A percentile compares a stretch with the other conserved stretches of the same genome.
Conservation (phyloP, 768 basidiomycete species). For the Fibroporia radiculosa region DNA sequence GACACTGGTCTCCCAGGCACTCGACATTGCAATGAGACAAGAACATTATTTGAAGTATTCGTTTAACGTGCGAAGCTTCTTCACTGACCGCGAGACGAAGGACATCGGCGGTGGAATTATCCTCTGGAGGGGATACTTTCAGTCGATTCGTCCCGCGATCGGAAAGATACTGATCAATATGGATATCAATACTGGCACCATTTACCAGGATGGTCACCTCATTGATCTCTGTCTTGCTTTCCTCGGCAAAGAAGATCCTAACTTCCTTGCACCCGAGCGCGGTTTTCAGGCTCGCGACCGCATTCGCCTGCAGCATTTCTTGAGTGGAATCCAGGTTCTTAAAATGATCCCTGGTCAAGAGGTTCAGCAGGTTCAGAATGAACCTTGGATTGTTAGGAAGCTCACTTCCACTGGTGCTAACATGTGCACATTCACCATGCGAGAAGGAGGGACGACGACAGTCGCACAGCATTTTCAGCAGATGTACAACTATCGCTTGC, state of each 20-base stretch:
- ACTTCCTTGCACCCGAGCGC: constrained; percentile 30
- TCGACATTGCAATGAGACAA: constrained; percentile 73
- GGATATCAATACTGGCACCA: constrained; percentile 68
- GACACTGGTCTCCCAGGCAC: constrained; percentile 35
- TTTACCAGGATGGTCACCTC: constrained; percentile 62
- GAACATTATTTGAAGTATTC: constrained; percentile 60
- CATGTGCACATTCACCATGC: constrained; percentile 45
- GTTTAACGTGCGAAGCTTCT: constrained; percentile 71
- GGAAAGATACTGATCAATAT: constrained; percentile 64
- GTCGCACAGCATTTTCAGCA: constrained; percentile 57
- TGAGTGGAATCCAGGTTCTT: constrained; percentile 42
- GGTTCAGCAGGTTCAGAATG: not conserved
- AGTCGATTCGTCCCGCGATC: constrained; percentile 63
- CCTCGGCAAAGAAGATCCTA: constrained; percentile 28
- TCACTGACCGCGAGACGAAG: constrained; percentile 45
- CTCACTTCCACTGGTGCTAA: constrained; percentile 46
- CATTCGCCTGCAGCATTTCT: constrained; percentile 44
- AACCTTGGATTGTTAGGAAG: constrained; percentile 42
- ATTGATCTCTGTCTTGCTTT: constrained; percentile 52
- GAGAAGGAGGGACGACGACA: constrained; percentile 45
- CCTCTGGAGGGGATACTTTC: constrained; percentile 77
- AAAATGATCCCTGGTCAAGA: constrained; percentile 20
- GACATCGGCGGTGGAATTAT: constrained; percentile 56
- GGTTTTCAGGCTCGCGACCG: constrained; percentile 44
- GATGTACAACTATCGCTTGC: constrained; percentile 43